Conservation (phyloP, 2,329 filamentous ascomycete genomes). For the Xylariaceae sp. region DNA sequence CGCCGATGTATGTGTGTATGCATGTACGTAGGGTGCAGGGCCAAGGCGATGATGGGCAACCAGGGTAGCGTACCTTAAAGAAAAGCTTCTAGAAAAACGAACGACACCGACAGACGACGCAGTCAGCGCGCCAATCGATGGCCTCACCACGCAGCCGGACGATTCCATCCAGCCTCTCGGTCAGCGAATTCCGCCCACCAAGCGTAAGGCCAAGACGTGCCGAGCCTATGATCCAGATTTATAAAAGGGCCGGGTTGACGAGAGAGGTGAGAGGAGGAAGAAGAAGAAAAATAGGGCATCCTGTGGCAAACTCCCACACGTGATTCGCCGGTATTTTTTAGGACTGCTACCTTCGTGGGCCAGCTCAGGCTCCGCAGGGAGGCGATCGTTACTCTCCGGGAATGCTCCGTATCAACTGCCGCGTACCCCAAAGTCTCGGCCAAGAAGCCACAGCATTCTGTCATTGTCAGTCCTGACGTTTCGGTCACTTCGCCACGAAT, state of each 20-base stretch:
- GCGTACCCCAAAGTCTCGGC: background rate
- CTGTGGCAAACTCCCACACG: no score
- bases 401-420: background rate
- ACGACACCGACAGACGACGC: background rate
- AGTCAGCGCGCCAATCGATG: background rate
- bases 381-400: background rate
- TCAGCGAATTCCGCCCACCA: background rate
- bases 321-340: background rate
- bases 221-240: background rate
- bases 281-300: background rate
- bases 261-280: no score
- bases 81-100: background rate
- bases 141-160: background rate
- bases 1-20: no score
- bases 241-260: background rate
- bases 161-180: background rate
- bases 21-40: background rate
- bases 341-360: background rate
- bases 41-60: background rate
- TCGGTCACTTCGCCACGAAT: background rate
- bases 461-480: background rate
- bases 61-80: background rate
- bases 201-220: background rate
- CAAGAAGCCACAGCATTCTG: background rate
- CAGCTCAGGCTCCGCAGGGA: background rate